Evolutionary conservation across 2,329 filamentous ascomycete species (phyloP), one percentile per base, ranked within the genome.

Genomic region (Alternaria viburni): DNA sequence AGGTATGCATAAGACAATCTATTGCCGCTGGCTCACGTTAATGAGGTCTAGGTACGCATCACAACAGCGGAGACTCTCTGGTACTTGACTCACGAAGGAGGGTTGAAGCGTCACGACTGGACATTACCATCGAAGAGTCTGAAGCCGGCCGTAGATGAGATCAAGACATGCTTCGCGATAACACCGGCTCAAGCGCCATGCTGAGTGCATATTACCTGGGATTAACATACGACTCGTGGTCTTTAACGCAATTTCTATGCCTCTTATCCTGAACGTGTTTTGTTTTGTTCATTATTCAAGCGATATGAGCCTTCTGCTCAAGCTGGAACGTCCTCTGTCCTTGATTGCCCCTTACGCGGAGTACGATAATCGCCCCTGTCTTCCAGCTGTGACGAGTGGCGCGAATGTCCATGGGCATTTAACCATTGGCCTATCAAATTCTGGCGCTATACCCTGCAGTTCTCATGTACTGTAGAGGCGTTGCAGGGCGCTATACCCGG

Each of bases 1-100:
- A 87, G 72, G 89, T 96, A 69, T 21, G 15, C 28, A 23, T 26
- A 36, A 36, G 13, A 36, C 2, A 36, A n/a, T n/a, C 15, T 36
- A 36, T 36, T 36, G 15, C 13, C 32, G 32, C 15, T 36, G 32
- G 32, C 15, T 36, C 5, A 36, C 32, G 32, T 36, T 36, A 36
- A 36, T 36, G 32, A 36, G 13, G 32, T 36, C 15, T 36, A 77
- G 75, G 72, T 80, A 46, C 73, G 78, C 13, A 75, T 77, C 12
- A 67, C 75, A 6, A 79, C 82, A 5, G 81, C 82, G 15, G 83
- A 84, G 59, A 78, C 76, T 1, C 57, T 83, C 28, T 83, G 77
- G 68, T 61, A 80, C 4, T 59, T 82, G 19, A 81, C 79, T 2
- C 65, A 65, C 5, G 76, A 79, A 19, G 77, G 79, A 6, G 68